A percentile compares a stretch with the other conserved stretches of the same genome.
phyloP scores from a whole-genome alignment of 192 early-diverging fungal species.

The Linnemannia schmuckeri region DNA sequence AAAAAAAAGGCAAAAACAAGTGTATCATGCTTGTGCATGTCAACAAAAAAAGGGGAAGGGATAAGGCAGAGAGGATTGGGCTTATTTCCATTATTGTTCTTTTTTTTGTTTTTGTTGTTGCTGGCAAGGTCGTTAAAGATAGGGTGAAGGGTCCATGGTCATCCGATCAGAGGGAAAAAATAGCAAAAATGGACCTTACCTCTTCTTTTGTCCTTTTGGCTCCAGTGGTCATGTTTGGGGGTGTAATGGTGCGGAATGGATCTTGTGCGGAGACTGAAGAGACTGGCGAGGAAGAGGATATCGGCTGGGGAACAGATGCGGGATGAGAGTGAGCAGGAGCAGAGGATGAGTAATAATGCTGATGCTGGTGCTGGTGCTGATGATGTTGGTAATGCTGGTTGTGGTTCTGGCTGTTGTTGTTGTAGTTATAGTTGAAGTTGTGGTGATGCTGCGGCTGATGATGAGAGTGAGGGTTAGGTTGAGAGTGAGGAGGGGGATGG shows the following conservation, averaged over 20 bases:
- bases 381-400: not conserved
- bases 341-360: conserved; percentile 7
- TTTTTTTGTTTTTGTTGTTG: not conserved
- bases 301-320: not conserved
- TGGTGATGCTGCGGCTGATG: not conserved
- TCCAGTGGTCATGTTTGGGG: not conserved
- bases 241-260: conserved; percentile 7
- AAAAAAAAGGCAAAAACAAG: not conserved
- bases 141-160: conserved; percentile 12
- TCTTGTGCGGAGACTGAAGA: conserved; percentile 10
- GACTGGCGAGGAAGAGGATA: not conserved
- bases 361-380: not conserved
- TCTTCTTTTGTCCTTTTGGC: conserved; percentile 22
- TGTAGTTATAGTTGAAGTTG: too few relatives aligned
- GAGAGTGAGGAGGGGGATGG: not conserved
- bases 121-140: not conserved
- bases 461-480: not conserved
- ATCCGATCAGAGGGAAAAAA: not conserved
- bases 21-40: not conserved
- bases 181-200: not conserved
- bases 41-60: not conserved
- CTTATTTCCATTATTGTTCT: not conserved
- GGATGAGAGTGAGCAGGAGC: conserved; percentile 7
- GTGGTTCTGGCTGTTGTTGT: not conserved
- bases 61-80: not conserved